These are phyloP conservation scores for Wickerhamiella domercqiae DNA, from an alignment of 805 yeast species.

Conservation along the genomic window DNA sequence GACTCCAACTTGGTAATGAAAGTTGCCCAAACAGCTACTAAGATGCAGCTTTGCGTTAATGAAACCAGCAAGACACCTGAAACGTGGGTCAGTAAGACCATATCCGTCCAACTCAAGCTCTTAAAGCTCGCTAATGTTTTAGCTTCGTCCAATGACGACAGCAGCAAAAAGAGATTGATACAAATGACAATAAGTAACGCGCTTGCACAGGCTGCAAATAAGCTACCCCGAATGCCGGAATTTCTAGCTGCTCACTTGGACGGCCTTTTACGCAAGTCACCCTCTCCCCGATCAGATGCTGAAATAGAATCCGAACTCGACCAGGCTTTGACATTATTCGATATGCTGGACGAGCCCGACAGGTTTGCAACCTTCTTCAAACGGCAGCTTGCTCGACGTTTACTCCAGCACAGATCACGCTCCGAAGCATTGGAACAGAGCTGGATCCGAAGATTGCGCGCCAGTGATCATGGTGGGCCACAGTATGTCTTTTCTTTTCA, in stretches of 20 bases:
- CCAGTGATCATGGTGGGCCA: slow-evolving; percentile 19
- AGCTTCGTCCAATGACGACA: no score
- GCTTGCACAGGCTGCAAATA: slow-evolving; percentile 1
- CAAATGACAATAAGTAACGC: no score
- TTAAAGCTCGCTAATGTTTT: background rate
- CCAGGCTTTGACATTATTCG: slow-evolving; percentile 73
- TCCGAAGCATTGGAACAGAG: slow-evolving; percentile 68
- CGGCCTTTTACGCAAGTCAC: slow-evolving; percentile 52
- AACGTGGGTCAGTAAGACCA: background rate
- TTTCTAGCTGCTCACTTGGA: slow-evolving; percentile 43
- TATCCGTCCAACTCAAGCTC: background rate
- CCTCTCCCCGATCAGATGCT: slow-evolving; percentile 34
- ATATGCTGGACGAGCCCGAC: slow-evolving; percentile 81
- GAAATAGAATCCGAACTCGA: slow-evolving; percentile 56
- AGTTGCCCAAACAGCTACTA: background rate
- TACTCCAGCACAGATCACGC: slow-evolving; percentile 70
- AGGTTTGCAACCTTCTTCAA: slow-evolving; percentile 85
- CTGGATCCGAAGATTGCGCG: slow-evolving; percentile 9
- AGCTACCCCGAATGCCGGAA: slow-evolving; percentile 5
- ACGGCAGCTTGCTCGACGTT: slow-evolving; percentile 72
- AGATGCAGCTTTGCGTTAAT: background rate
- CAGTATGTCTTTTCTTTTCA: slow-evolving; percentile 42
- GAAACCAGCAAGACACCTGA: background rate
- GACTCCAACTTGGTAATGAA: background rate
- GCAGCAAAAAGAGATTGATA: no score